A percentile compares a stretch with the other conserved stretches of the same genome.
phyloP scores from a whole-genome alignment of 208 protist genomes.

The Polymyxa betae region DNA sequence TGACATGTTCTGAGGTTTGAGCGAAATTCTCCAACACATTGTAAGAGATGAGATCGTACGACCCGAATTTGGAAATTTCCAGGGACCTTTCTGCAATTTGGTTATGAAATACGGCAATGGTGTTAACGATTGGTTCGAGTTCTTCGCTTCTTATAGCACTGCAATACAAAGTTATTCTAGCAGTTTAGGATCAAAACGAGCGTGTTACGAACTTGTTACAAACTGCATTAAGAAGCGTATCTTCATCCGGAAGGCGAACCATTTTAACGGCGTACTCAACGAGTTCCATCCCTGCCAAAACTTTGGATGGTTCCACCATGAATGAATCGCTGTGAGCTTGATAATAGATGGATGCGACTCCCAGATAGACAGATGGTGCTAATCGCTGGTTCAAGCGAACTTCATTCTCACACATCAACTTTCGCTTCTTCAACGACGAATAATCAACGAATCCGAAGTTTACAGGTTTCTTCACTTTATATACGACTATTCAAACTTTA shows the following conservation, averaged over 20 bases:
- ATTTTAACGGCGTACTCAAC: conserved; percentile 49
- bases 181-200: background rate
- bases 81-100: background rate
- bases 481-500: background rate
- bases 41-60: background rate
- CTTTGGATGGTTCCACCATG: background rate
- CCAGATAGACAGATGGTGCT: conserved; percentile 29
- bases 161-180: background rate
- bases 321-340: background rate
- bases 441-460: conserved; percentile 43
- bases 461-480: background rate
- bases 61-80: background rate
- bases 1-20: background rate
- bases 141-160: background rate
- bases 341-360: background rate
- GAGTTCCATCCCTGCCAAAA: background rate
- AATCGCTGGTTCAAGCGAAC: conserved; percentile 7
- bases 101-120: background rate
- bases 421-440: conserved; percentile 28
- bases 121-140: background rate
- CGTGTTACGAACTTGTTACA: background rate
- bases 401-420: background rate
- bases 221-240: conserved; percentile 1
- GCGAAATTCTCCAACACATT: conserved; percentile 7
- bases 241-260: background rate